Conservation (phyloP, 345 rosid species). For the Eucalyptus pauciflora region DNA sequence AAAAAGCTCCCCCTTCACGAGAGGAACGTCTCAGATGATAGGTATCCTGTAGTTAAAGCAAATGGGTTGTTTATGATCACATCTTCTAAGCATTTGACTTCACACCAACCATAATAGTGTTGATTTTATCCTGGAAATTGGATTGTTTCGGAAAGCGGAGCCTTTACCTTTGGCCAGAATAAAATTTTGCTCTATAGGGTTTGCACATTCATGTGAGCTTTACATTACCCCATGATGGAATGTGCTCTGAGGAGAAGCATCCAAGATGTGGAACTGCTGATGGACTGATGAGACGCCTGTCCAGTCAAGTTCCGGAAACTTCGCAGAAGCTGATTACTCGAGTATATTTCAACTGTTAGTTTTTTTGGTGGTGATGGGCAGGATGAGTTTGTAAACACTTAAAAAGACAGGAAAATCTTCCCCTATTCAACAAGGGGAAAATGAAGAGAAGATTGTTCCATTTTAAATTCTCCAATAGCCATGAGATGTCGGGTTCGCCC, state of each 20-base stretch:
- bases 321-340: neutral
- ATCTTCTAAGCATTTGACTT: neutral
- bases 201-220: neutral
- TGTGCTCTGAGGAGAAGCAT: neutral
- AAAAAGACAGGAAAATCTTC: neutral
- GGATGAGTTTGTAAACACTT: neutral
- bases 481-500: neutral
- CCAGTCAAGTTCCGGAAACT: neutral
- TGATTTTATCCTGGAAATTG: neutral
- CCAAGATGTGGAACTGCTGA: neutral
- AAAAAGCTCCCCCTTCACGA: neutral
- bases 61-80: neutral
- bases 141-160: neutral
- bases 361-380: neutral
- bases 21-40: neutral
- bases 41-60: neutral
- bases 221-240: neutral
- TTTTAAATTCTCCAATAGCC: neutral
- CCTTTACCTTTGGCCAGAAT: neutral
- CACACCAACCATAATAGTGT: neutral
- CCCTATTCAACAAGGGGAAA: neutral
- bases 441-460: neutral
- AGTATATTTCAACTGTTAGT: neutral
- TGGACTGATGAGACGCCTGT: neutral
- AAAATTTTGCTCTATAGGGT: neutral